Evolutionary conservation across 352 stramenopile species (phyloP), one percentile per base, ranked within the genome.

Genomic region (Globisporangium carolinianum): DNA sequence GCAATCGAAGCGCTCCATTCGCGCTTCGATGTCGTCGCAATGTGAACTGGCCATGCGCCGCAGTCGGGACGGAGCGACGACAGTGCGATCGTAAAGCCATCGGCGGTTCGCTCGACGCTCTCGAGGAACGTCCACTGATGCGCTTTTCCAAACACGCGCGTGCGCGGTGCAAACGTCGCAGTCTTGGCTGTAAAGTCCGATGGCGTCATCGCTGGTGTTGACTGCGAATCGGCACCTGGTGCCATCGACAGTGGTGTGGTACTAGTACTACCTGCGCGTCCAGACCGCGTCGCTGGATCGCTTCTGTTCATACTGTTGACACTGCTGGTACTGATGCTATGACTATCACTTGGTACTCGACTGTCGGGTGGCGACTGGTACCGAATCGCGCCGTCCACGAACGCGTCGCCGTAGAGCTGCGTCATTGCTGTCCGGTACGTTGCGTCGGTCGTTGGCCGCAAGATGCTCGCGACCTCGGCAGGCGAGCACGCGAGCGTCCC

Each of bases 71-170:
- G 53, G 62, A 47, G 64, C 62, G 58, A 83, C 73, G 18, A 83
- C 69, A 58, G 80, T 54, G 55, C 79, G 66, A 49, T 63, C 58
- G 32, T 83, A 62, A 51, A 83, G 63, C 56, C 71, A 69, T 14
- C 45, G 4, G 57, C 53, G 4, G 5, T 35, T 15, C 49, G 37
- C 15, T 76, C 68, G 3, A 70, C 49, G 8, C 62, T 63, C 59
- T 63, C 68, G 14, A 81, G 68, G 47, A 70, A 81, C 51, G 64
- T 78, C 73, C 71, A 83, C 53, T 85, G 68, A 43, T 85, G 72
- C 58, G 72, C 77, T 53, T 63, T 69, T 35, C 66, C 65, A 32
- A 85, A 67, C 51, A 77, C 51, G 56, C 77, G 68, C 9, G 72
- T 54, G 38, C 72, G 74, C 3, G 24, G 24, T 10, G 63, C 62